Base-by-base conservation (phyloP, 257 asterid species). In the Przewalskia tangutica region DNA sequence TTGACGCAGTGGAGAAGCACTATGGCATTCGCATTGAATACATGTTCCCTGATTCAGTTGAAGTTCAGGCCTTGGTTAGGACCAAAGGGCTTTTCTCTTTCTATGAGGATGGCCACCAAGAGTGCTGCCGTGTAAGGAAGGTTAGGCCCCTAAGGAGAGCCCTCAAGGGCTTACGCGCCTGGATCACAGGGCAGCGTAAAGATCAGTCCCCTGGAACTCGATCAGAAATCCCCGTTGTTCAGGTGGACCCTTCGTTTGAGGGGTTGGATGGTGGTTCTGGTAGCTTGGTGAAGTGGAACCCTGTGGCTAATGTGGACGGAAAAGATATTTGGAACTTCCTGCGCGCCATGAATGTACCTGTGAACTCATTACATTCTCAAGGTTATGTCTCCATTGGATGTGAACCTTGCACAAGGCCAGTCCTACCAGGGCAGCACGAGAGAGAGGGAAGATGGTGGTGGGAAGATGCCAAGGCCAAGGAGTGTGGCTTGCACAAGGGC, bases 401-500 rank as follows among this genome's bases (percentile, higher is more conserved):
- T 40, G 97, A 94, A 54, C 98, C 98, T 0, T 94, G 98, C 93
- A 94, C 98, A 2, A 84, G 97, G 80, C 85, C 98, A 0, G 94
- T 94, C 7, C 87, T 94, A 8, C 98, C 98, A 0, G 95, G 98
- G 34, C 97, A 94, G 62, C 98, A 94, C 23, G 98, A 94, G 91
- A 86, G 98, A 2, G 98, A 94, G 83, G 97, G 98, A 46, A 84
- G 98, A 85, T 94, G 98, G 97, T 94, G 98, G 97, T 94, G 98
- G 97, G 97, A 94, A 77, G 98, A 93, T 83, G 97, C 98, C 58
- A 90, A 89, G 89, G 98, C 98, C 2, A 94, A 94, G 85, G 97
- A 94, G 84, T 94, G 98, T 12, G 98, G 97, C 2, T 88, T 94
- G 8, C 98, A 94, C 88, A 94, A 91, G 84, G 97, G 98, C 59